A percentile compares a stretch with the other conserved stretches of the same genome.
Evolutionary conservation across 1,139 yeast species (phyloP).

Genomic region (Yamadazyma taylorii): DNA sequence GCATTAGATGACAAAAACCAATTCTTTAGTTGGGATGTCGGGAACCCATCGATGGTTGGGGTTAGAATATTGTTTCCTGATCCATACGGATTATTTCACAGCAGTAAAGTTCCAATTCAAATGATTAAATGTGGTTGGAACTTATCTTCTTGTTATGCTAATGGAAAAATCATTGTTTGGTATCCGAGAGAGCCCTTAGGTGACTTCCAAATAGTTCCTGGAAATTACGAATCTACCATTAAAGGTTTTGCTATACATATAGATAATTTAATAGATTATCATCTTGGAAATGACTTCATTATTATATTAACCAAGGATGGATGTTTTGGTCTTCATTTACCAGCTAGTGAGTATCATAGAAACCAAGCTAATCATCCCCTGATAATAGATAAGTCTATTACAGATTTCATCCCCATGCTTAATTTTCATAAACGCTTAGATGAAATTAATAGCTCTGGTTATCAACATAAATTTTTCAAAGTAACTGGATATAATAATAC

Average conservation of each 20-base stretch:
- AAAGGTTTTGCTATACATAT: conserved; percentile 35
- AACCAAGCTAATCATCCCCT: conserved; percentile 10
- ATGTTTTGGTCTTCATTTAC: conserved; percentile 16
- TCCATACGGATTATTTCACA: conserved; percentile 1
- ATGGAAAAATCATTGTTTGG: conserved; percentile 64
- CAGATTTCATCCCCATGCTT: conserved; percentile 11
- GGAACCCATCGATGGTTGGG: conserved; percentile 44
- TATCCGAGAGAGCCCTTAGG: conserved; percentile 35
- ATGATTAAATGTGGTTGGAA: conserved; percentile 74
- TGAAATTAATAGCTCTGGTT: conserved; percentile 18
- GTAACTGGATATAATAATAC: conserved; percentile 49
- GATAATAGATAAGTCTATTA: conserved; percentile 5
- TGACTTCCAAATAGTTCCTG: conserved; percentile 15
- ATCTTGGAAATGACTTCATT: conserved; percentile 53
- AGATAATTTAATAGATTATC: conserved; percentile 51
- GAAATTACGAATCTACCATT: conserved; percentile 28
- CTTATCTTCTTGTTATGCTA: conserved; percentile 51
- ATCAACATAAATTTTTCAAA: conserved; percentile 36
- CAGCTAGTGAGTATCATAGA: conserved; percentile 13
- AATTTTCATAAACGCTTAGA: conserved; percentile 34
- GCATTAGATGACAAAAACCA: conserved; percentile 56
- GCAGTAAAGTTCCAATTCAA: conserved; percentile 20
- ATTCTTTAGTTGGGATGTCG: conserved; percentile 67
- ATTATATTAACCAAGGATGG: conserved; percentile 52
- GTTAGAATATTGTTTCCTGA: conserved; percentile 44